Base-by-base conservation (phyloP, 768 basidiomycete species). In the Dacryopinax primogenitus region DNA sequence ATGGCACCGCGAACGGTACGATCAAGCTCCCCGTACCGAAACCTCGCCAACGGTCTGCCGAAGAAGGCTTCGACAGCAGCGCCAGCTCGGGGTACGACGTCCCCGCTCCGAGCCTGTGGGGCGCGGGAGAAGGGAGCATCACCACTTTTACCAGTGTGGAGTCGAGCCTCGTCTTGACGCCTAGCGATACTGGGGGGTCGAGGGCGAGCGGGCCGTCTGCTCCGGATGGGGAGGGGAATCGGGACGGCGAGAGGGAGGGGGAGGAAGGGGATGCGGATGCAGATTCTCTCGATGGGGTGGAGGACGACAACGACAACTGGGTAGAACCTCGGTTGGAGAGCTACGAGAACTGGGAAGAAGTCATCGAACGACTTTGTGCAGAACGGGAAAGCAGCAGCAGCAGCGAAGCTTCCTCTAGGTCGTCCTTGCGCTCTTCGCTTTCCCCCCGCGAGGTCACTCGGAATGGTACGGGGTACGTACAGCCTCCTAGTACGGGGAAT, bases 291-390 rank as follows among this genome's bases (percentile, higher is more conserved):
- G 13, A 9, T 47, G 13, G 9, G 6, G 51, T 30, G 3, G 13
- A 6, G 51, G 30, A n/a, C n/a, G 37, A n/a, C 12, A 39, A n/a
- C 37, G 37, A n/a, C 4, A 58, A 58, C 51, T 58, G 51, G 51
- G 51, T 58, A 11, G 51, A 28, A 21, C 51, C 51, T 15, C 51
- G 32, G 9, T 15, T 58, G 51, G 51, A 58, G 26, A 58, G 51
- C 23, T 58, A 58, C 51, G 51, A 58, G 51, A 58, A 58, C 30
- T 58, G 51, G 51, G 51, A 58, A 30, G 51, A 58, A 30, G 51
- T 58, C 26, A 58, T 58, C 51, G 51, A 58, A 30, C 51, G 51
- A 23, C 51, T 58, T 6, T 58, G 51, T 21, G 51, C 51, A 21
- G 51, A 58, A 18, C 23, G 51, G 4, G 51, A 58, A 30, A 58